Conservation (phyloP, 78 protist genomes). For the Dictyostelium firmibasis region DNA sequence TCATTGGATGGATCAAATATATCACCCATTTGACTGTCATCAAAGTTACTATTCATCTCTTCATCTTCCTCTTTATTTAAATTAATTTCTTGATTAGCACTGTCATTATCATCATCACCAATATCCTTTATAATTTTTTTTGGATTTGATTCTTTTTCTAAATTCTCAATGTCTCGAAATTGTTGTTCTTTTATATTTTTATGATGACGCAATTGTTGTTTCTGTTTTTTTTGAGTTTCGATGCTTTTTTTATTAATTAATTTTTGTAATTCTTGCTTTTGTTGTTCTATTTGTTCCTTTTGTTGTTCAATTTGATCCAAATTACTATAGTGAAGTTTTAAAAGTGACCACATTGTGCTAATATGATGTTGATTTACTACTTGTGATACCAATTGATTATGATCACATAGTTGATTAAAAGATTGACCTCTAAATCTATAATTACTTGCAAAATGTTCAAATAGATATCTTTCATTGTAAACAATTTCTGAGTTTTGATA, state of each 20-base stretch:
- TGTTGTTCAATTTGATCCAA: background rate
- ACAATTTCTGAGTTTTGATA: background rate
- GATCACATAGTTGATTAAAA: conserved; percentile 31
- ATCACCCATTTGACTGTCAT: background rate
- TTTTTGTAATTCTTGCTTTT: background rate
- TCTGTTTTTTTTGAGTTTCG: background rate
- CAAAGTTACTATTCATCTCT: background rate
- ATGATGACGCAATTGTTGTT: background rate
- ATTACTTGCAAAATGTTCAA: conserved; percentile 58
- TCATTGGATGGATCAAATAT: background rate
- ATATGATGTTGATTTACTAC: conserved; percentile 50
- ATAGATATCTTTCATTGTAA: background rate
- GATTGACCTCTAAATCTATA: conserved; percentile 24
- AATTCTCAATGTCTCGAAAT: background rate
- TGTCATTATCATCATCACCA: background rate
- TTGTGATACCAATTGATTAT: conserved; percentile 40
- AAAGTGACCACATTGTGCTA: conserved; percentile 43
- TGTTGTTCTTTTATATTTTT: background rate
- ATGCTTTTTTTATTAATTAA: background rate
- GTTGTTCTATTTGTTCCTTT: background rate
- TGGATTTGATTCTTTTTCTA: background rate
- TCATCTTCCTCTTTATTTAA: background rate
- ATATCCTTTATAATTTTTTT: background rate
- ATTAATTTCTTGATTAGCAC: background rate
- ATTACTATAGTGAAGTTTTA: conserved; percentile 9